These are phyloP conservation scores for Aspergillus nanangensis DNA, from an alignment of 495 filamentous ascomycete species.

Conservation along the genomic window DNA sequence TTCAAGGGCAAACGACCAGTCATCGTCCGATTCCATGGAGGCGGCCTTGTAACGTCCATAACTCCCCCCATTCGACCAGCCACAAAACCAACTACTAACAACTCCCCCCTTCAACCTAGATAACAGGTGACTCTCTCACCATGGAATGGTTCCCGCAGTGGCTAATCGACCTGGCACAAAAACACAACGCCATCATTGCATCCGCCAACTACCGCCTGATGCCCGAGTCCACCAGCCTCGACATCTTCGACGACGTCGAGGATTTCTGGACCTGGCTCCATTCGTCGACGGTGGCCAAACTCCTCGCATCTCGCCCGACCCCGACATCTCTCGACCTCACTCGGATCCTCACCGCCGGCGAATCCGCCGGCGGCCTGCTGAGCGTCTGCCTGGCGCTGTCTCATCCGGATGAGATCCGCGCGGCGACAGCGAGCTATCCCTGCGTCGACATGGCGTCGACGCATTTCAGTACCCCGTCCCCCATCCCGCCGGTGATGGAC, in stretches of 20 bases:
- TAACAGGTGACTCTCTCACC: constrained; percentile 27
- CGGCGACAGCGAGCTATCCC: constrained; percentile 19
- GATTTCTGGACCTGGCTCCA: constrained; percentile 50
- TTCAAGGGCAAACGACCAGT: constrained; percentile 20
- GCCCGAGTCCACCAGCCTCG: constrained; percentile 41
- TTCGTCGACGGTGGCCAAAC: constrained; percentile 7
- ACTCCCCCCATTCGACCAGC: not conserved
- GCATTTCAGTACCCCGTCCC: constrained; percentile 1
- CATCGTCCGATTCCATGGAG: constrained; percentile 29
- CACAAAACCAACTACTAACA: too few species aligned
- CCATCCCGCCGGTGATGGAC: constrained; percentile 4
- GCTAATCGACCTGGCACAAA: constrained; percentile 25
- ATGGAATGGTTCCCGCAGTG: constrained; percentile 27
- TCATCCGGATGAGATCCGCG: constrained; percentile 19
- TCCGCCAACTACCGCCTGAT: constrained; percentile 48
- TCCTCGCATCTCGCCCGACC: constrained; percentile 14
- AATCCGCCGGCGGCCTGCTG: constrained; percentile 32
- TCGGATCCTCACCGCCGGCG: constrained; percentile 24
- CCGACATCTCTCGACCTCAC: constrained; percentile 20
- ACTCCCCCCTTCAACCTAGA: too few species aligned
- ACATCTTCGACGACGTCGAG: constrained; percentile 45
- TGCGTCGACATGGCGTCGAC: constrained; percentile 9
- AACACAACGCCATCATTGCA: constrained; percentile 35
- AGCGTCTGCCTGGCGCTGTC: constrained; percentile 24
- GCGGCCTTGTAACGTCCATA: constrained; percentile 24